Conservation (phyloP, 169 alveolate genomes). For the Blepharisma undulans region DNA sequence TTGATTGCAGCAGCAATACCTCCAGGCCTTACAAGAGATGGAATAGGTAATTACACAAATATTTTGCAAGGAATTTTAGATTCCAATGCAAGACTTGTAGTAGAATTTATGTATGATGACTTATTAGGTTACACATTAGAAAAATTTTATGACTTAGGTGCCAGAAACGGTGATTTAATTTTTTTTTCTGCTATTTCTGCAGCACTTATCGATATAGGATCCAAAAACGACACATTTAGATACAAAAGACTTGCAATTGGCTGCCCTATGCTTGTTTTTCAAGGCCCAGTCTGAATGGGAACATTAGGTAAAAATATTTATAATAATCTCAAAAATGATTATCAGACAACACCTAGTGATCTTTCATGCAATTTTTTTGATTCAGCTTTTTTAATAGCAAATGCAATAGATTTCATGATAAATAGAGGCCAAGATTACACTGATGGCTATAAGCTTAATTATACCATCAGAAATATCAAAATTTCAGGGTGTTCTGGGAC, state of each 20-base stretch:
- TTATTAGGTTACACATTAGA: not conserved
- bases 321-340: not conserved
- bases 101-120: not conserved
- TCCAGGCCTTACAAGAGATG: not conserved
- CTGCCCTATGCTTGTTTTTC: not conserved
- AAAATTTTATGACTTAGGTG: not conserved
- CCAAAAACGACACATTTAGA: not conserved
- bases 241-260: not conserved
- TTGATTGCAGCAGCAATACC: not conserved
- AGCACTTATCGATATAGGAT: not conserved
- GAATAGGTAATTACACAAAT: not conserved
- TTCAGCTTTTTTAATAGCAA: not conserved
- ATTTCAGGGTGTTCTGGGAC: constrained; percentile 23
- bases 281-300: not conserved
- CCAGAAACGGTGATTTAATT: not conserved
- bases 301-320: not conserved
- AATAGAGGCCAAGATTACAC: constrained; percentile 2
- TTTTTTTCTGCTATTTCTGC: not conserved
- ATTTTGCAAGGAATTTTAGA: not conserved
- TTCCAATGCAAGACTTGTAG: not conserved
- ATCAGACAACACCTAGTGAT: not conserved
- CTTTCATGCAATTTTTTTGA: not conserved
- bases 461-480: not conserved
- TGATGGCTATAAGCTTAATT: not conserved
- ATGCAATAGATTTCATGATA: not conserved